Evolutionary conservation across 257 asterid species (phyloP).

Genomic region (Nicotiana knightiana): DNA sequence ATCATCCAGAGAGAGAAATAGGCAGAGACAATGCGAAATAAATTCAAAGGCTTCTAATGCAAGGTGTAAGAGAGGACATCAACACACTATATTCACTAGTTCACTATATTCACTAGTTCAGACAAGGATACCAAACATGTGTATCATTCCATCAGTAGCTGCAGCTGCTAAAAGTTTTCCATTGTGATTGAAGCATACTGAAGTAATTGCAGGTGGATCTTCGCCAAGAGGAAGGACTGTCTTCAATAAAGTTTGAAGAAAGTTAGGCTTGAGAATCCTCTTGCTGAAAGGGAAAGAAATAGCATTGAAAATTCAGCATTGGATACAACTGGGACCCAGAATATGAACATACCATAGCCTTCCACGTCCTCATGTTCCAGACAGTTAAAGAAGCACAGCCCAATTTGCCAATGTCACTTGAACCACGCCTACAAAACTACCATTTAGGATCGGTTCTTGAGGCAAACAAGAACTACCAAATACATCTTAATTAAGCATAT

Average conservation of each 20-base stretch:
- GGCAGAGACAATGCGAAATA: not conserved
- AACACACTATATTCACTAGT: not conserved
- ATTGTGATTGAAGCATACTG: constrained; percentile 89
- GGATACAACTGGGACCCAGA: constrained; percentile 15
- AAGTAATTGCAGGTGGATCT: constrained; percentile 95
- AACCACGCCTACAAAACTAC: constrained; percentile 55
- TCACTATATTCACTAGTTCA: not conserved
- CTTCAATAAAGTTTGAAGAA: constrained; percentile 57
- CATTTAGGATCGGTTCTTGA: not conserved
- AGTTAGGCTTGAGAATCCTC: constrained; percentile 32
- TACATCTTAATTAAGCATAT: not conserved
- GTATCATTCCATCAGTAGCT: constrained; percentile 95
- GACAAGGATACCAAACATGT: constrained; percentile 92
- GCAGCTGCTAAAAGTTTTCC: constrained; percentile 99
- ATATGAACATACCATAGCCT: constrained; percentile 68
- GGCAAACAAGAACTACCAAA: not conserved
- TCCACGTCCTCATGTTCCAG: constrained; percentile 99
- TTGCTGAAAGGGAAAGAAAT: constrained; percentile 15
- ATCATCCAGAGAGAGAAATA: not conserved
- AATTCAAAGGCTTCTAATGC: constrained; percentile 7
- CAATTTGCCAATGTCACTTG: constrained; percentile 42
- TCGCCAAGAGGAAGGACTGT: constrained; percentile 98
- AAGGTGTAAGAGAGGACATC: not conserved
- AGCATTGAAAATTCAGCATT: constrained; percentile 13
- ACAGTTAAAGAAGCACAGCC: constrained; percentile 93